Conservation (phyloP, 2,329 filamentous ascomycete genomes). For the Fusarium mexicanum region DNA sequence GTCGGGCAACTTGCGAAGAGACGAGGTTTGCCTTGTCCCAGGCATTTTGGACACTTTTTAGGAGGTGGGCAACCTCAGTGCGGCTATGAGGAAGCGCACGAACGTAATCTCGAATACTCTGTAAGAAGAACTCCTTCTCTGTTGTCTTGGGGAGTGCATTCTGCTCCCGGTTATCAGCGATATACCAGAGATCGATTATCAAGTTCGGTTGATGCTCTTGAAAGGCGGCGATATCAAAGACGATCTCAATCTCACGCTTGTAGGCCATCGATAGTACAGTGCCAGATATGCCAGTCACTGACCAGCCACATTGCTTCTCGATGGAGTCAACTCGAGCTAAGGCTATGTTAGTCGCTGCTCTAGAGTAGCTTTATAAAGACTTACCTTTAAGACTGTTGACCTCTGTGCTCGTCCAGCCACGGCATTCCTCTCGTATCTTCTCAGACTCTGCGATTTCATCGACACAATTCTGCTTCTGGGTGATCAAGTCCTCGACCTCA, state of each 20-base stretch:
- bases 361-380: not conserved
- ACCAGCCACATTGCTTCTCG: slow-evolving; percentile 76
- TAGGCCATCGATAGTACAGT: slow-evolving; percentile 79
- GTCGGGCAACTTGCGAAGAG: slow-evolving; percentile 66
- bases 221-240: slow-evolving; percentile 75
- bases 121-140: slow-evolving; percentile 79
- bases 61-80: slow-evolving; percentile 66
- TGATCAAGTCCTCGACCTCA: slow-evolving; percentile 68
- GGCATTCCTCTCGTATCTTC: slow-evolving; percentile 83
- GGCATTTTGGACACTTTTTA: slow-evolving; percentile 66
- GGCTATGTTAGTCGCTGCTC: slow-evolving; percentile 48
- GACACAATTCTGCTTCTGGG: slow-evolving; percentile 74
- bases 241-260: slow-evolving; percentile 75
- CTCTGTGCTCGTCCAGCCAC: slow-evolving; percentile 87
- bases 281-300: slow-evolving; percentile 70
- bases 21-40: slow-evolving; percentile 74
- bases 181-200: slow-evolving; percentile 75
- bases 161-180: slow-evolving; percentile 66
- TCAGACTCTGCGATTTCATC: slow-evolving; percentile 85
- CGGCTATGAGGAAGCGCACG: slow-evolving; percentile 68
- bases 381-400: slow-evolving; percentile 81
- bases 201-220: slow-evolving; percentile 56
- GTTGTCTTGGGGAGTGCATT: slow-evolving; percentile 65
- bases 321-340: slow-evolving; percentile 72
- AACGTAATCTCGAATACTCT: slow-evolving; percentile 74